Base-by-base conservation (phyloP, 805 yeast species). In the Candida piceae region DNA sequence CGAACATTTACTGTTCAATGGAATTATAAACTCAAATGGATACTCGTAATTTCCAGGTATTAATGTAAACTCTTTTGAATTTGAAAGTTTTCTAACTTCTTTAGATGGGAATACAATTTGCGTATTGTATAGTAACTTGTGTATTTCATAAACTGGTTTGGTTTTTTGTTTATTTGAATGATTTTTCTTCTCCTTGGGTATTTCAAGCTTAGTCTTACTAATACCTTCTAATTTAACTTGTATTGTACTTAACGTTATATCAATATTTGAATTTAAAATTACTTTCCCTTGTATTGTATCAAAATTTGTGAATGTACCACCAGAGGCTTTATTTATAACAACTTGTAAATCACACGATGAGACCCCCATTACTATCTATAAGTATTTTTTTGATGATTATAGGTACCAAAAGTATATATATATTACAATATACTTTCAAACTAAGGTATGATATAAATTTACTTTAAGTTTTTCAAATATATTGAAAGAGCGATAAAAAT, bases 181-280 rank as follows among this genome's bases (percentile, higher is more conserved):
- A 9, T 21, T 38, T 17, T 25, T 25, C 6, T 34, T 39, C 5
- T 37, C 41, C 10, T 35, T 42, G 0, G 69, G 65, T 1, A 68
- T 47, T 9, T 42, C 45, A 15, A 74, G 41, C 33, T 53, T 56
- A 0, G 77, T 58, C 26, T 50, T 53, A 9, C 76, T 54, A 1
- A 69, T 52, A 1, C 80, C 82, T 45, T 72, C 73, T 12, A 75
- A 55, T 45, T 75, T 74, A 30, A 74, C 78, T 41, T 69, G 72
- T 26, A 76, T 68, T 42, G 62, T 62, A 27, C 65, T 65, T 25
- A 76, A 54, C 2, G 70, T 49, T n/a, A 70, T 57, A 9, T 74
- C 64, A 3, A 63, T 53, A 8, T 65, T 55, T 6, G 65, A 69
- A 12, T 55, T 55, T 35, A 74, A 54, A 11, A 48, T 45, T 2